These are phyloP conservation scores for Trypanosoma congolense DNA, from an alignment of 208 protist species.

Conservation along the genomic window DNA sequence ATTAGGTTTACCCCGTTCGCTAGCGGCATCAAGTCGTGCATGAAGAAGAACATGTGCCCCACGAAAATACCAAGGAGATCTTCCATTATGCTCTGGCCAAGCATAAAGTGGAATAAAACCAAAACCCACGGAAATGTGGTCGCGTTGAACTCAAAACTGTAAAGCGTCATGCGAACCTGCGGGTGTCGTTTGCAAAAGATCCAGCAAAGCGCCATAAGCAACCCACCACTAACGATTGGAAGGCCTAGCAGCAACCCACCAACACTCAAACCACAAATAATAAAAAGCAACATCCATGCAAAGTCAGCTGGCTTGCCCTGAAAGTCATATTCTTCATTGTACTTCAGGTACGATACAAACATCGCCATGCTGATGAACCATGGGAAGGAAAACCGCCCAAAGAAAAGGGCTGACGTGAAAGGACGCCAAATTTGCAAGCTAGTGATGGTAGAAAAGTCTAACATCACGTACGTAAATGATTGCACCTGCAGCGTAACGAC, in stretches of 20 bases:
- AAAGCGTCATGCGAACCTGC: slow-evolving; percentile 48
- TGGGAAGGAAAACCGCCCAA: slow-evolving; percentile 72
- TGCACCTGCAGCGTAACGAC: slow-evolving; percentile 38
- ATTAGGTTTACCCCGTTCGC: slow-evolving; percentile 53
- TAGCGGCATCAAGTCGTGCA: slow-evolving; percentile 62
- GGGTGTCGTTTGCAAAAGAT: slow-evolving; percentile 87
- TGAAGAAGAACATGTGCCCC: slow-evolving; percentile 77
- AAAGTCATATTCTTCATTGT: slow-evolving; percentile 76
- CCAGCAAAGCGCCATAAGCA: slow-evolving; percentile 81
- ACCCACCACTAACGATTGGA: slow-evolving; percentile 47
- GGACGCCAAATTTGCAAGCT: slow-evolving; percentile 60
- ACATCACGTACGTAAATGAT: slow-evolving; percentile 23
- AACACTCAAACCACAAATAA: slow-evolving; percentile 29
- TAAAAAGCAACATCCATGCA: slow-evolving; percentile 67
- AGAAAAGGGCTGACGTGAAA: slow-evolving; percentile 66
- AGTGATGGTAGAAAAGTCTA: slow-evolving; percentile 30
- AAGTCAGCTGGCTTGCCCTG: slow-evolving; percentile 70
- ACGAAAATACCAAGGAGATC: slow-evolving; percentile 68
- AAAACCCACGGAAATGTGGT: slow-evolving; percentile 81
- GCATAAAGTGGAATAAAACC: slow-evolving; percentile 63
- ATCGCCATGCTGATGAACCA: slow-evolving; percentile 78
- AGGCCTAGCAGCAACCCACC: slow-evolving; percentile 34
- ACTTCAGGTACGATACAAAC: slow-evolving; percentile 72
- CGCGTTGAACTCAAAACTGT: slow-evolving; percentile 74
- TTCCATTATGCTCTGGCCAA: slow-evolving; percentile 48